Conservation (phyloP, 495 filamentous ascomycete species). For the Podospora conica region DNA sequence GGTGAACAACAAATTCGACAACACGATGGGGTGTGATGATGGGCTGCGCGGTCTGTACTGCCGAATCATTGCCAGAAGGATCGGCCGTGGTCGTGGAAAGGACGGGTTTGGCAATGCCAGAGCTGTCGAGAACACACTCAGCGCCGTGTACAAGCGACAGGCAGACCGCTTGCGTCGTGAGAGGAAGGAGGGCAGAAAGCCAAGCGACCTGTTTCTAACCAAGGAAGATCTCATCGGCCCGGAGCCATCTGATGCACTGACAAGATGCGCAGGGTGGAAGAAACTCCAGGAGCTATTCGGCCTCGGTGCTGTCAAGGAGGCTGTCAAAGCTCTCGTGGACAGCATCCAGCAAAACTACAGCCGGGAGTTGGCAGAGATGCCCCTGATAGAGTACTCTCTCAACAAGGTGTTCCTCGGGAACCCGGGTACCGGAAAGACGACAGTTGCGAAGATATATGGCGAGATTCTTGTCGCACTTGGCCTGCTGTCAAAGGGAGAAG, state of each 20-base stretch:
- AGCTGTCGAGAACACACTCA: slow-evolving; percentile 56
- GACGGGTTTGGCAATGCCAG: slow-evolving; percentile 72
- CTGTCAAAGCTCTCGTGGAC: slow-evolving; percentile 50
- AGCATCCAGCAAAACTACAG: slow-evolving; percentile 56
- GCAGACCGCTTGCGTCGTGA: slow-evolving; percentile 44
- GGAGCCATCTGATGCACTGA: slow-evolving; percentile 50
- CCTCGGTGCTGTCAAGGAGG: slow-evolving; percentile 55
- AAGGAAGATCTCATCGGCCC: slow-evolving; percentile 62
- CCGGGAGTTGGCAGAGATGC: slow-evolving; percentile 54
- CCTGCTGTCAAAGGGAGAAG: slow-evolving; percentile 55
- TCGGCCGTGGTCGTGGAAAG: slow-evolving; percentile 55
- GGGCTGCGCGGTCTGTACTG: slow-evolving; percentile 58
- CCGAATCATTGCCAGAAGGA: slow-evolving; percentile 55
- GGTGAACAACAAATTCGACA: slow-evolving; percentile 39
- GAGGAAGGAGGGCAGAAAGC: slow-evolving; percentile 22
- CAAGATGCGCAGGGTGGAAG: slow-evolving; percentile 49
- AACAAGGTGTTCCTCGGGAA: slow-evolving; percentile 67
- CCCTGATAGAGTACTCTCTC: slow-evolving; percentile 50
- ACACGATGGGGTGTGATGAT: slow-evolving; percentile 53
- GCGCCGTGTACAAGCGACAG: slow-evolving; percentile 52
- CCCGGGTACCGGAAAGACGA: slow-evolving; percentile 73
- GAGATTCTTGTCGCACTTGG: slow-evolving; percentile 57
- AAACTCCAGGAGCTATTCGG: slow-evolving; percentile 57
- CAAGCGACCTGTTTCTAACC: slow-evolving; percentile 48
- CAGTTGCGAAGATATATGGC: slow-evolving; percentile 68